Base-by-base conservation (phyloP, 2,329 filamentous ascomycete genomes). In the Ophiostoma triangulosporum region DNA sequence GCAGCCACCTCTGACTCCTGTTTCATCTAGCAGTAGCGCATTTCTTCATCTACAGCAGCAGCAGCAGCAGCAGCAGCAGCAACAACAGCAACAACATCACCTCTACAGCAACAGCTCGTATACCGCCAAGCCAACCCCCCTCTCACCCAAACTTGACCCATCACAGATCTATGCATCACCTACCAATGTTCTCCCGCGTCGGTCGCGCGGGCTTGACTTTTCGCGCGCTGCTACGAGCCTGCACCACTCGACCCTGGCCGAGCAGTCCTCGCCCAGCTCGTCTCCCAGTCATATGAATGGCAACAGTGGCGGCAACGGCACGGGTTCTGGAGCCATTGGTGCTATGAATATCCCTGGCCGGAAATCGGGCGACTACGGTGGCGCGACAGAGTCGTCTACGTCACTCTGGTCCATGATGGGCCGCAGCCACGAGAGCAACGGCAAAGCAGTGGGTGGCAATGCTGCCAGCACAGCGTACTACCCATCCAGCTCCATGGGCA, bases 241-340 rank as follows among this genome's bases (percentile, higher is more conserved):
- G 22, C 93, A 97, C 69, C 93, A 97, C 68, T 96, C 91, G 15
- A 97, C 87, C 0, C 77, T 97, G 8, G 90, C 91, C 54, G 88
- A 95, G 61, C 80, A 84, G 65, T 86, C 87, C 1, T 93, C 87
- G 5, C 89, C 90, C 3, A 89, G 95, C 65, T 93, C 88, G 0
- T 96, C 90, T 0, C 93, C 93, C 12, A 83, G 93, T 53, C 82
- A 83, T n/a, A 12, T 31, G 2, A 50, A 33, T 12, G 17, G 27
- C 48, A 49, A 33, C 32, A 50, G n/a, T 51, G 83, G 84, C 38
- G 81, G 85, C 35, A 69, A 73, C 58, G 24, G 38, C 20, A 27
- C 29, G 20, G 24, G 43, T 7, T 33, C 27, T 22, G 24, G 52
- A 15, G 29, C 43, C 36, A 53, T 27, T 6, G 48, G 50, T 3